Evolutionary conservation across 2,329 filamentous ascomycete species (phyloP).

Genomic region (Fusarium setosum): DNA sequence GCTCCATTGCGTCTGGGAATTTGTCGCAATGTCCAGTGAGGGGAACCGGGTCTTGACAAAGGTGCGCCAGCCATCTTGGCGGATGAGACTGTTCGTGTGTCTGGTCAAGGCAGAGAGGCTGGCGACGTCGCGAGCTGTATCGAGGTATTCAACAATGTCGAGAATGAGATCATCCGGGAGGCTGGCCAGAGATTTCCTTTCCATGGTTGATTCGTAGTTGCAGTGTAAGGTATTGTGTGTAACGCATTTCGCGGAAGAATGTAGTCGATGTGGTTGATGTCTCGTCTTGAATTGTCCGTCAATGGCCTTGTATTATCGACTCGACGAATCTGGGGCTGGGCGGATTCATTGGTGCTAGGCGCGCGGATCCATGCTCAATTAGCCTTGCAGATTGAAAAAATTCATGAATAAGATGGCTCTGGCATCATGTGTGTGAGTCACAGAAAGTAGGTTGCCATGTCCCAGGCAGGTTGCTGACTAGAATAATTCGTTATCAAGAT

Average conservation of each 20-base stretch:
- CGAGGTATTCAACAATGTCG: slow-evolving; percentile 58
- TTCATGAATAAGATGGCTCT: background rate
- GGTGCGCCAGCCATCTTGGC: slow-evolving; percentile 59
- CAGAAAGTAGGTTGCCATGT: background rate
- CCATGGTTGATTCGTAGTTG: slow-evolving; percentile 34
- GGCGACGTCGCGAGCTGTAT: slow-evolving; percentile 61
- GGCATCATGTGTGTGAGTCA: background rate
- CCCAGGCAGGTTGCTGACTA: no score
- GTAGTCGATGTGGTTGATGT: background rate
- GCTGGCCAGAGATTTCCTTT: slow-evolving; percentile 49
- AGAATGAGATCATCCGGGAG: slow-evolving; percentile 64
- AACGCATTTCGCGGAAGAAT: slow-evolving; percentile 19
- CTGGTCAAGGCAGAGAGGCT: slow-evolving; percentile 54
- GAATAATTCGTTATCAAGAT: background rate
- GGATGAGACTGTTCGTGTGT: slow-evolving; percentile 52
- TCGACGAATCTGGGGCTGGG: background rate
- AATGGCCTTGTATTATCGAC: background rate
- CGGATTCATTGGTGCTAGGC: background rate
- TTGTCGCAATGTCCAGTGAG: slow-evolving; percentile 49
- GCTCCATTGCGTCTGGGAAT: slow-evolving; percentile 46
- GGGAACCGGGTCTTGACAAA: slow-evolving; percentile 60
- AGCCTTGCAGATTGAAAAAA: background rate
- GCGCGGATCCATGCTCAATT: background rate
- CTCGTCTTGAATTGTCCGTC: background rate
- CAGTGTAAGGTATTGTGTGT: slow-evolving; percentile 10